phyloP scores from a whole-genome alignment of 306 rosid species.

The Castanea sativa region DNA sequence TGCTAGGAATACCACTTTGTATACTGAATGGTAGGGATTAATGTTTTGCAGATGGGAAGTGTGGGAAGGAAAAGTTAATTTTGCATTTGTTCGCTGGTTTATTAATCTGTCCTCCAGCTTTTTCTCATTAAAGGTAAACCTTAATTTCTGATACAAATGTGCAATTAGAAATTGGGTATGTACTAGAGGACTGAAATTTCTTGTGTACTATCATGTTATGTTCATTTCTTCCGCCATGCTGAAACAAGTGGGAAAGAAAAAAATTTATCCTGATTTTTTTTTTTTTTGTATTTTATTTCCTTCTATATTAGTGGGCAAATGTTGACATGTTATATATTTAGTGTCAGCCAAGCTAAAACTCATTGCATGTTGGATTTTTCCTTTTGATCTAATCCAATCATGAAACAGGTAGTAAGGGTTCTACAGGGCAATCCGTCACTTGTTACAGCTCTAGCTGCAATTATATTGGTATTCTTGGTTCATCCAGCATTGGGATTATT shows the following conservation, averaged over 20 bases:
- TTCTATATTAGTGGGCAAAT: conserved; percentile 13
- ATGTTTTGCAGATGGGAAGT: conserved; percentile 74
- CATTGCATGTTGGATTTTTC: conserved; percentile 12
- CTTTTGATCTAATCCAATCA: conserved; percentile 20
- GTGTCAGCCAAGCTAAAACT: too few relatives aligned
- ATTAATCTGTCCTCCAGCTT: conserved; percentile 44
- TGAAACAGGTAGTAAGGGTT: conserved; percentile 65
- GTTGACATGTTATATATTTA: conserved; percentile 20
- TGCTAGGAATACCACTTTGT: neutral
- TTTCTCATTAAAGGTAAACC: conserved; percentile 70
- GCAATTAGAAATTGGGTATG: conserved; percentile 1
- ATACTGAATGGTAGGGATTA: conserved; percentile 22
- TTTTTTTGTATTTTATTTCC: neutral
- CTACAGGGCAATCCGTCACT: conserved; percentile 61
- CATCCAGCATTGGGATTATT: conserved; percentile 84
- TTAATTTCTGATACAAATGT: conserved; percentile 7
- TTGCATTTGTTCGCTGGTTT: conserved; percentile 42
- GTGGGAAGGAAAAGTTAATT: conserved; percentile 45
- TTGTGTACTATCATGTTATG: neutral
- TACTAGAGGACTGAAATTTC: neutral
- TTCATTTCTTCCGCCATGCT: neutral
- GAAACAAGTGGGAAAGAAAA: conserved; percentile 5
- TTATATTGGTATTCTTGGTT: conserved; percentile 67
- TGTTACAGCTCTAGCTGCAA: conserved; percentile 64
- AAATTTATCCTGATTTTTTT: neutral